Evolutionary conservation across 176 grass and related monocot genomes (phyloP).

Genomic region (Bromus sterilis): DNA sequence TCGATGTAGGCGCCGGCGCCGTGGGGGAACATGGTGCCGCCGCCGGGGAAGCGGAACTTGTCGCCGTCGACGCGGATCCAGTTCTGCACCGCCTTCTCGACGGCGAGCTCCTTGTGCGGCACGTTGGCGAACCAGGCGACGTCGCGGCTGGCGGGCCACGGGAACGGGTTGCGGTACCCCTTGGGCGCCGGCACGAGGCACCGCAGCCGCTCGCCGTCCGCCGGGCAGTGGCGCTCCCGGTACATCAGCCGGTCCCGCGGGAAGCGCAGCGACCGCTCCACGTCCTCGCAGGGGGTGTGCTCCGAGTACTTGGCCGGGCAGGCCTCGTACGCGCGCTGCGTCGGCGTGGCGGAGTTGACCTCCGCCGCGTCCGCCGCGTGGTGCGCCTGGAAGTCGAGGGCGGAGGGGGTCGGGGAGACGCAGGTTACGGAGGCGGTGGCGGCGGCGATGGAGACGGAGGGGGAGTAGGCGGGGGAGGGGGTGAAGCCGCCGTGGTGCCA

Average conservation of each 20-base stretch:
- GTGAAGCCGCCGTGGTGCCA: slow-evolving; percentile 68
- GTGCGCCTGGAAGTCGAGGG: slow-evolving; percentile 69
- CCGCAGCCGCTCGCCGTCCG: slow-evolving; percentile 50
- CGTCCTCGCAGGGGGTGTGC: slow-evolving; percentile 95
- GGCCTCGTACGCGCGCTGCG: slow-evolving; percentile 20
- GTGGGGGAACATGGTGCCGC: slow-evolving; percentile 87
- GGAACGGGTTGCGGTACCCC: slow-evolving; percentile 75
- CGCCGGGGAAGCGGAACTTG: slow-evolving; percentile 83
- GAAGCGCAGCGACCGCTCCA: slow-evolving; percentile 64
- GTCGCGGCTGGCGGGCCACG: slow-evolving; percentile 75
- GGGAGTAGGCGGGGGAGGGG: neutral
- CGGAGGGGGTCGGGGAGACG: slow-evolving; percentile 7
- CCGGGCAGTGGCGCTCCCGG: slow-evolving; percentile 91
- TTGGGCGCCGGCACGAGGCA: slow-evolving; percentile 70
- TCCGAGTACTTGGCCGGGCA: slow-evolving; percentile 72
- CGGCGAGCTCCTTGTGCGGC: slow-evolving; percentile 86
- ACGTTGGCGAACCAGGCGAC: slow-evolving; percentile 86
- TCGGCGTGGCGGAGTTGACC: neutral
- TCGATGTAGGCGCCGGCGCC: slow-evolving; percentile 84
- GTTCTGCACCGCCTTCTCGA: slow-evolving; percentile 98
- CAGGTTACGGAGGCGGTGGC: slow-evolving; percentile 32
- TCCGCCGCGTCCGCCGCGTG: slow-evolving; percentile 50
- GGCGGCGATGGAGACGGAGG: slow-evolving; percentile 38
- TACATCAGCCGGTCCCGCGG: slow-evolving; percentile 62
- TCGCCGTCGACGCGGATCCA: slow-evolving; percentile 87